Conservation (phyloP, 768 basidiomycete species). For the Podaxis mareebaensis region DNA sequence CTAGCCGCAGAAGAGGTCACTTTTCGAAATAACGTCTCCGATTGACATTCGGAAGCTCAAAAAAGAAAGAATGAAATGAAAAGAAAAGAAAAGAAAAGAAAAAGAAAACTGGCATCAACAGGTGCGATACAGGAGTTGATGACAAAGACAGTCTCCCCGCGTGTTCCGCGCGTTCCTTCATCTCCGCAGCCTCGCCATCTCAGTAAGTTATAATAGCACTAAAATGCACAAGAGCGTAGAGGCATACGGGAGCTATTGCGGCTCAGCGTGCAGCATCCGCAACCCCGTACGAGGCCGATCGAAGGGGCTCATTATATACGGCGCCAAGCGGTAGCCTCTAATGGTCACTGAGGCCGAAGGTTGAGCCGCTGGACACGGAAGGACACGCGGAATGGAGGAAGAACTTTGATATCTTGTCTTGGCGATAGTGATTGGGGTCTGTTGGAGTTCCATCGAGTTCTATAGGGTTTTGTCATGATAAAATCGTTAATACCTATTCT, state of each 20-base stretch:
- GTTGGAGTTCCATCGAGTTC: neutral
- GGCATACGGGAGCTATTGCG: conserved; percentile 66
- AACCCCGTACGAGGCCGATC: conserved; percentile 65
- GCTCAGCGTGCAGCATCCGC: conserved; percentile 84
- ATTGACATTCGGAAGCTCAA: no score
- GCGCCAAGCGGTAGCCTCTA: neutral
- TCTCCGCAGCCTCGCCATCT: conserved; percentile 65
- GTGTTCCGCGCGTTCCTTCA: conserved; percentile 80
- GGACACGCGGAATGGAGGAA: neutral
- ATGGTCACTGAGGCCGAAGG: neutral
- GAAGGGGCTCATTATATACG: conserved; percentile 44
- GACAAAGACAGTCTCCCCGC: conserved; percentile 62
- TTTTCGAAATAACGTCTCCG: no score
- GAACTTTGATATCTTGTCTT: neutral
- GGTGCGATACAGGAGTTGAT: conserved; percentile 23
- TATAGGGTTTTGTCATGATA: neutral
- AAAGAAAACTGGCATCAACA: neutral
- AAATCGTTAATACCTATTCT: neutral
- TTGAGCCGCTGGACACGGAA: neutral
- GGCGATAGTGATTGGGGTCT: neutral
- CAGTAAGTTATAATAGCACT: conserved; percentile 75
- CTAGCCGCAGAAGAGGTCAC: no score
- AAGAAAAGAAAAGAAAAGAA: neutral
- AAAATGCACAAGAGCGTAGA: conserved; percentile 57
- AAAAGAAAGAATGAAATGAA: no score